phyloP scores from a whole-genome alignment of 1,284 basidiomycete genomes.

The Trametes sp. region DNA sequence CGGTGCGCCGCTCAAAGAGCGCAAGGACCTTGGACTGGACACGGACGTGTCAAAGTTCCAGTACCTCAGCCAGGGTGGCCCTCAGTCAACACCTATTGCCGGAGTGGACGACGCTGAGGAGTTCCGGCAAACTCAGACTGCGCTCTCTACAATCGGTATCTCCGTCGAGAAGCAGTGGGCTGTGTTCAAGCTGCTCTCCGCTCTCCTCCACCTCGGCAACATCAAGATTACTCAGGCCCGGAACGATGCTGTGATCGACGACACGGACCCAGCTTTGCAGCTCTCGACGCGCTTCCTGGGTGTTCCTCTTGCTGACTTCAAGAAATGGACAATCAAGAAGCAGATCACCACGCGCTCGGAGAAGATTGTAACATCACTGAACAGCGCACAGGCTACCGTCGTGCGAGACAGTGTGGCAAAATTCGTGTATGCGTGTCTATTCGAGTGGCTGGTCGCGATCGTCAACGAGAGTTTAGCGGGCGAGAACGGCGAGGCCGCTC shows the following conservation, averaged over 20 bases:
- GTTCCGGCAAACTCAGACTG: slow-evolving; percentile 92
- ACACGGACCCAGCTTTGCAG: slow-evolving; percentile 84
- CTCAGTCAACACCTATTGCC: slow-evolving; percentile 82
- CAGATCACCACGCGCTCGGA: slow-evolving; percentile 95
- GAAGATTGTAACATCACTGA: slow-evolving; percentile 92
- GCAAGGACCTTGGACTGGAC: slow-evolving; percentile 93
- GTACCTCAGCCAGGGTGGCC: slow-evolving; percentile 94
- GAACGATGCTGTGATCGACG: slow-evolving; percentile 86
- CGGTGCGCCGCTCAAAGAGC: slow-evolving; percentile 93
- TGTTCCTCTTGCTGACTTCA: slow-evolving; percentile 92
- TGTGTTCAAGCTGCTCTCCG: slow-evolving; percentile 94
- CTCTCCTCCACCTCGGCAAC: slow-evolving; percentile 96
- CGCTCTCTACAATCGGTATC: slow-evolving; percentile 96
- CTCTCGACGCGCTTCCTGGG: slow-evolving; percentile 92
- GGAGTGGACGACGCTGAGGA: slow-evolving; percentile 98
- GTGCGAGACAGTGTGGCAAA: slow-evolving; percentile 98
- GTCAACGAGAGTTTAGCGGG: slow-evolving; percentile 97
- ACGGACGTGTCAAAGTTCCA: slow-evolving; percentile 88
- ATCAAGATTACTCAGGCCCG: slow-evolving; percentile 88
- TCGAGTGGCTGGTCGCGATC: slow-evolving; percentile 98
- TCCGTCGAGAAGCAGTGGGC: slow-evolving; percentile 98
- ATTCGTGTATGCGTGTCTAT: slow-evolving; percentile 98
- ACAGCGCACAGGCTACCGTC: slow-evolving; percentile 90
- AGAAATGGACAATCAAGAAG: slow-evolving; percentile 99
- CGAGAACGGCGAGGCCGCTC: slow-evolving; percentile 86